Conservation (phyloP, 768 basidiomycete genomes). For the Collybia nuda region DNA sequence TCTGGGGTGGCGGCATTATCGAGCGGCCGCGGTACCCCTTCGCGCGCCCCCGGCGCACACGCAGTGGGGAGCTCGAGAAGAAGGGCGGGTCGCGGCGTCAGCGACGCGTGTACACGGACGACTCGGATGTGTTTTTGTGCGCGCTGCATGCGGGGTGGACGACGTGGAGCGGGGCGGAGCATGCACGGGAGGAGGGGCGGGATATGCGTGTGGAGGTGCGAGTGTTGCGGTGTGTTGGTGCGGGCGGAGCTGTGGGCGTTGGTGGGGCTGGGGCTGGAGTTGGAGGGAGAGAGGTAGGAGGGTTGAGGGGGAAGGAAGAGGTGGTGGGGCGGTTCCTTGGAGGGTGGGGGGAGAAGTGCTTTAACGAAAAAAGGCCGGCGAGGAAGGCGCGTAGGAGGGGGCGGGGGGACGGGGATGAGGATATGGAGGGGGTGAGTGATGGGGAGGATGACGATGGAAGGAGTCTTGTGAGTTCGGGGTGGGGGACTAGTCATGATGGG, state of each 20-base stretch:
- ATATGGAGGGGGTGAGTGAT: slow-evolving; percentile 9
- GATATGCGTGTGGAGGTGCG: slow-evolving; percentile 2
- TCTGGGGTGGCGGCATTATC: slow-evolving; percentile 69
- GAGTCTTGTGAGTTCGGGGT: slow-evolving; percentile 12
- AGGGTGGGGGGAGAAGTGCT: slow-evolving; percentile 8
- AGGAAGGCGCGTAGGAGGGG: slow-evolving; percentile 1
- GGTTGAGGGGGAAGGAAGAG: slow-evolving; percentile 32
- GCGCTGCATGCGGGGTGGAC: slow-evolving; percentile 62
- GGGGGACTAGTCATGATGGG: slow-evolving; percentile 80
- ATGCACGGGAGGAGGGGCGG: background rate
- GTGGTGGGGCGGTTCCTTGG: slow-evolving; percentile 28
- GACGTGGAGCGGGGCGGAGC: background rate
- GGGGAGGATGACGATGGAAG: slow-evolving; percentile 17
- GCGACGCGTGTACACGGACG: slow-evolving; percentile 6
- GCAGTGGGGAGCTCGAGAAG: slow-evolving; percentile 31
- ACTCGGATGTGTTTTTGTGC: slow-evolving; percentile 56
- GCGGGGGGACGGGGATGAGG: background rate
- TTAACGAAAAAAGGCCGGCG: slow-evolving; percentile 12
- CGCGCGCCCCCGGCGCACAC: slow-evolving; percentile 18
- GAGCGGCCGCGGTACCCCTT: slow-evolving; percentile 21
- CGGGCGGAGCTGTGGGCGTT: no score
- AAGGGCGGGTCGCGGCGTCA: slow-evolving; percentile 18
- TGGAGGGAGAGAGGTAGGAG: slow-evolving; percentile 1
- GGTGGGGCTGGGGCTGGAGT: slow-evolving; percentile 1
- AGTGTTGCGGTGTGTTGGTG: slow-evolving; percentile 27